Evolutionary conservation across 805 yeast genomes (phyloP).

Genomic region (Candida dendrica): DNA sequence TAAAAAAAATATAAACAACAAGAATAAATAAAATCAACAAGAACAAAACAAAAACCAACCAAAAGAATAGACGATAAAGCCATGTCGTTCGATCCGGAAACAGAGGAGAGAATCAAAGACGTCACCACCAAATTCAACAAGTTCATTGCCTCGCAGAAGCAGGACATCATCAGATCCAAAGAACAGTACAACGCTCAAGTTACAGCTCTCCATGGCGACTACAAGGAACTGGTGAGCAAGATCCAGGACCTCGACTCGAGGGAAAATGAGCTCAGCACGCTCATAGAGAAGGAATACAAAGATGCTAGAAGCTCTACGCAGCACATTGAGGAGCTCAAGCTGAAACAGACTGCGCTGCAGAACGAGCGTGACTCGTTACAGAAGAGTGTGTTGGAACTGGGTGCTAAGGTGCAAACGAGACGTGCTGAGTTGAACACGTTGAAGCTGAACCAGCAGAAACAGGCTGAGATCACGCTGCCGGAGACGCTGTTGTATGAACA

Average conservation of each 20-base stretch:
- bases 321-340: constrained; percentile 2
- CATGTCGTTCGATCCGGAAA: constrained; percentile 24
- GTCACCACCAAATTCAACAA: constrained; percentile 32
- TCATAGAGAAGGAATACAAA: constrained; percentile 18
- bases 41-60: no score
- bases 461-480: constrained; percentile 40
- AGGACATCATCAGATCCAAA: constrained; percentile 25
- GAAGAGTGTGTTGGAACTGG: constrained; percentile 26
- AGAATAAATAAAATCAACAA: no score
- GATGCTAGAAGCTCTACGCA: constrained; percentile 19
- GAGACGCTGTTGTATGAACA: constrained; percentile 47
- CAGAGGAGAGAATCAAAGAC: constrained; percentile 29
- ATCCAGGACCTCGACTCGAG: constrained; percentile 23
- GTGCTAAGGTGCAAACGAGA: constrained; percentile 22
- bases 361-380: constrained; percentile 22
- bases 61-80: no score
- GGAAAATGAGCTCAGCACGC: constrained; percentile 23
- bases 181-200: constrained; percentile 27
- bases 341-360: constrained; percentile 16
- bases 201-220: constrained; percentile 25
- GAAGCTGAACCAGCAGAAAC: constrained; percentile 30
- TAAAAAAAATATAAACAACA: no score
- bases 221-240: constrained; percentile 23
- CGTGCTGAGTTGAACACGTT: constrained; percentile 26
- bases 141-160: constrained; percentile 26